Conservation (phyloP, 2,329 filamentous ascomycete genomes). For the Ustilaginoidea virens region DNA sequence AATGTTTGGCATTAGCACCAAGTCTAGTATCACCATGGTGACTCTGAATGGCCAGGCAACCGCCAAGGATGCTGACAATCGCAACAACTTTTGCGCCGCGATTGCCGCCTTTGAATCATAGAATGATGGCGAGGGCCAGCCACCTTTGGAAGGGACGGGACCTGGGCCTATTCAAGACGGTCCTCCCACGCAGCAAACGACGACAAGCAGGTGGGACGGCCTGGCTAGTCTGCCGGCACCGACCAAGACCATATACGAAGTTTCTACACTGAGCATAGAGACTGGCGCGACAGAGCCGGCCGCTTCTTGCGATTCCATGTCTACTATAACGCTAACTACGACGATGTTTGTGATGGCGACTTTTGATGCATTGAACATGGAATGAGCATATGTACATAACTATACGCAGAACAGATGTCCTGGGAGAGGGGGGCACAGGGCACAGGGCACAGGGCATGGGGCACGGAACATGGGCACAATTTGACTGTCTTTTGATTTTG, state of each 20-base stretch:
- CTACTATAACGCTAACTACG: conserved; percentile 8
- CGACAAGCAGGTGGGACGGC: not conserved
- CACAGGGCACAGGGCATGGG: not conserved
- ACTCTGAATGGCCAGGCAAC: conserved; percentile 39
- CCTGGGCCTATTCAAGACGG: not conserved
- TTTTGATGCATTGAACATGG: conserved; percentile 7
- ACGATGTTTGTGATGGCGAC: conserved; percentile 8
- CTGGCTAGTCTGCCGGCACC: not conserved
- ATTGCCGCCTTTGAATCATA: conserved; percentile 33
- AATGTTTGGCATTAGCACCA: conserved; percentile 57
- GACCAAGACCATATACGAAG: conserved; percentile 1
- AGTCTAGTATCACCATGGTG: conserved; percentile 61
- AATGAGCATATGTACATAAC: conserved; percentile 8
- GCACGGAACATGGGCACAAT: not conserved
- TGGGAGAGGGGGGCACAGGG: not conserved
- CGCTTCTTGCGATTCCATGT: conserved; percentile 4
- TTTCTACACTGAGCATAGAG: not conserved
- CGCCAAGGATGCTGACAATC: conserved; percentile 44
- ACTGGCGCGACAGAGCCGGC: not conserved
- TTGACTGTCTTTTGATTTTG: not conserved
- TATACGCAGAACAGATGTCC: conserved; percentile 2
- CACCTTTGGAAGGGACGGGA: too few species aligned
- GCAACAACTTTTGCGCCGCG: conserved; percentile 49
- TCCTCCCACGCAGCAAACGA: not conserved
- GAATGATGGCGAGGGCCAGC: conserved; percentile 4